Base-by-base conservation (phyloP, 2,329 filamentous ascomycete species). In the Moelleriella libera region DNA sequence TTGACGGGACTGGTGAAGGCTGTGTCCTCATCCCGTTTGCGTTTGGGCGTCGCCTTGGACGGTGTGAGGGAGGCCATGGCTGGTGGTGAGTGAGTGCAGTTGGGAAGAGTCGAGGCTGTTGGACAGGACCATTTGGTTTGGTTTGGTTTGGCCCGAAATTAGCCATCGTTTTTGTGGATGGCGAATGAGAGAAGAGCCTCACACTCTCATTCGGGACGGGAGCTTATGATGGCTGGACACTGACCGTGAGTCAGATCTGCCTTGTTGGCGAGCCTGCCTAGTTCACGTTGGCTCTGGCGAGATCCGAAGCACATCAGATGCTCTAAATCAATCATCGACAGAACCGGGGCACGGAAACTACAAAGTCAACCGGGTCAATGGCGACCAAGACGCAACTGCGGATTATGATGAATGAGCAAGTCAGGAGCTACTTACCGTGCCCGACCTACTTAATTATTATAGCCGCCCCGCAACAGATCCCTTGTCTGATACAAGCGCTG, bases 11-110 rank as follows among this genome's bases (percentile, higher is more conserved):
- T 57, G 41, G 58, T 46, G 48, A 32, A 9, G 8, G 55, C 58
- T 14, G 54, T 51, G 10, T 67, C 60, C 21, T 67, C 60, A 52
- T 60, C 64, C 40, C 69, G 64, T 55, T 73, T 74, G 47, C 71
- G 66, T 58, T 74, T 74, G 10, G 69, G 67, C 14, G 70, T 71
- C 42, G 48, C 54, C 21, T 21, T 21, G 31, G 53, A 54, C 21
- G 55, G 52, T 28, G 51, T 47, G 1, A 49, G 44, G 6, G 53
- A 45, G 21, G 50, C 51, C 58, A 55, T 54, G 48, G 44, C 44
- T 34, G 30, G 3, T 7, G 34, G 7, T 41, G 40, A 41, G 10
- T 7, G 10, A 41, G 10, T 7, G 10, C 40, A 7, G 14, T 7
- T 12, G n/a, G 14, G 7, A 41, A n/a, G 40, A 5, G 40, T 41